Conservation (phyloP, 345 rosid genomes). For the Diplotaxis tenuifolia region DNA sequence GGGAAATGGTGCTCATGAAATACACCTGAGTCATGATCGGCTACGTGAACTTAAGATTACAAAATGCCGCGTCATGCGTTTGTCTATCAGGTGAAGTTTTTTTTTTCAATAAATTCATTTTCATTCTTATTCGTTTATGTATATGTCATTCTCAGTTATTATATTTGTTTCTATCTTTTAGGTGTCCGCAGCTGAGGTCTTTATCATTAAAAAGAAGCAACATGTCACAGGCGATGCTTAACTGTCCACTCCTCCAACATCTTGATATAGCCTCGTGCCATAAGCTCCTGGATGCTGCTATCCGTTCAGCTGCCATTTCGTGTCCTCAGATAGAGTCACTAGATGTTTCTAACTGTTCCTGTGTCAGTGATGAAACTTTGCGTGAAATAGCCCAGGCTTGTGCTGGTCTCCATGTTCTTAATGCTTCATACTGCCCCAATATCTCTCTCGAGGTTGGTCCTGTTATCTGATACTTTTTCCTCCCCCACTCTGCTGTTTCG, state of each 20-base stretch:
- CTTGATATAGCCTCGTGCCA: constrained; percentile 93
- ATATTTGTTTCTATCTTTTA: constrained; percentile 34
- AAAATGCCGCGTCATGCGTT: constrained; percentile 81
- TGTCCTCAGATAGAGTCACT: constrained; percentile 80
- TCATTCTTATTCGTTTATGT: constrained; percentile 5
- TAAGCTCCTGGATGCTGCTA: constrained; percentile 95
- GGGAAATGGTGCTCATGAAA: constrained; percentile 84
- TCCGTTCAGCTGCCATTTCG: constrained; percentile 81
- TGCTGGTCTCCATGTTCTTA: constrained; percentile 65
- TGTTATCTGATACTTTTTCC: constrained; percentile 17
- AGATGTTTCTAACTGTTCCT: constrained; percentile 92
- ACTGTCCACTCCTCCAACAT: constrained; percentile 69
- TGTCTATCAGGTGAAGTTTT: constrained; percentile 68
- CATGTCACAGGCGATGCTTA: constrained; percentile 82
- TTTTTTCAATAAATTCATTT: not conserved
- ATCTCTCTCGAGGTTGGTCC: constrained; percentile 86
- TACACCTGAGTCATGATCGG: constrained; percentile 77
- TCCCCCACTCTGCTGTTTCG: not conserved
- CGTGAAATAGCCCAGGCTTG: constrained; percentile 78
- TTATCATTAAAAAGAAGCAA: constrained; percentile 88
- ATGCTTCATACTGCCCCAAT: constrained; percentile 96
- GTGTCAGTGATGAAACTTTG: constrained; percentile 91
- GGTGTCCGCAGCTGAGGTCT: constrained; percentile 82
- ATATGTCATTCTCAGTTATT: constrained; percentile 14
- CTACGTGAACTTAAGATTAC: constrained; percentile 68